Percentiles rank a stretch among this genome's conserved stretches.
phyloP scores from a whole-genome alignment of 352 stramenopile species.

The Phytophthora crassamura region DNA sequence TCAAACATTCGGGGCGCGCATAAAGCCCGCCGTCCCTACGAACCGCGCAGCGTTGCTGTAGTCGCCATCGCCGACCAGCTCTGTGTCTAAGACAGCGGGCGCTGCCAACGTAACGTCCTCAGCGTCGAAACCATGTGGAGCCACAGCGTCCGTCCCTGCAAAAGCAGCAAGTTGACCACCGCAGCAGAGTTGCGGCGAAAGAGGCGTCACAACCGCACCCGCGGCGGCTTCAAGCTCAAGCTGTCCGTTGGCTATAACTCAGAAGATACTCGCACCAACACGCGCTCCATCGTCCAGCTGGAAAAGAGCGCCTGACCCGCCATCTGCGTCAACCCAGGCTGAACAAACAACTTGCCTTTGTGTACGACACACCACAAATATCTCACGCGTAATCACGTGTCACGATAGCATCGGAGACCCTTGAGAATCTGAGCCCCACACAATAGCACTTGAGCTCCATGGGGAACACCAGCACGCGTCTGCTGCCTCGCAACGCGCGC shows the following conservation, averaged over 20 bases:
- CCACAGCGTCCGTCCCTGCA: not conserved
- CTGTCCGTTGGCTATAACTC: not conserved
- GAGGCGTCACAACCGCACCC: not conserved
- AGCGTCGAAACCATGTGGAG: slow-evolving; percentile 23
- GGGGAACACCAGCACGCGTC: slow-evolving; percentile 22
- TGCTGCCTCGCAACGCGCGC: slow-evolving; percentile 18
- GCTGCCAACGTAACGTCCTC: slow-evolving; percentile 45
- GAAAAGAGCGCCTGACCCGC: not conserved
- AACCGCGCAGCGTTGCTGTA: slow-evolving; percentile 13
- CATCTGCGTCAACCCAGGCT: not conserved
- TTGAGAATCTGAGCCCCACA: slow-evolving; percentile 18
- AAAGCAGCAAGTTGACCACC: slow-evolving; percentile 14
- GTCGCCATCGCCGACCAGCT: not conserved
- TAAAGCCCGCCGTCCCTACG: slow-evolving; percentile 5
- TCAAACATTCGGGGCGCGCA: slow-evolving; percentile 22
- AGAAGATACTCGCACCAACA: not conserved
- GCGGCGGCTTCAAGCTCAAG: slow-evolving; percentile 19
- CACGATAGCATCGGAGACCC: slow-evolving; percentile 11
- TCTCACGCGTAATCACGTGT: slow-evolving; percentile 46
- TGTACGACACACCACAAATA: slow-evolving; percentile 52
- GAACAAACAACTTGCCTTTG: slow-evolving; percentile 40
- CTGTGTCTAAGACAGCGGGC: slow-evolving; percentile 32
- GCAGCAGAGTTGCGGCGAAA: not conserved
- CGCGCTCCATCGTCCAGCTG: slow-evolving; percentile 16
- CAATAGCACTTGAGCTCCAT: slow-evolving; percentile 16